Conservation (phyloP, 371 early-diverging fungal species). For the Mortierella sp. region DNA sequence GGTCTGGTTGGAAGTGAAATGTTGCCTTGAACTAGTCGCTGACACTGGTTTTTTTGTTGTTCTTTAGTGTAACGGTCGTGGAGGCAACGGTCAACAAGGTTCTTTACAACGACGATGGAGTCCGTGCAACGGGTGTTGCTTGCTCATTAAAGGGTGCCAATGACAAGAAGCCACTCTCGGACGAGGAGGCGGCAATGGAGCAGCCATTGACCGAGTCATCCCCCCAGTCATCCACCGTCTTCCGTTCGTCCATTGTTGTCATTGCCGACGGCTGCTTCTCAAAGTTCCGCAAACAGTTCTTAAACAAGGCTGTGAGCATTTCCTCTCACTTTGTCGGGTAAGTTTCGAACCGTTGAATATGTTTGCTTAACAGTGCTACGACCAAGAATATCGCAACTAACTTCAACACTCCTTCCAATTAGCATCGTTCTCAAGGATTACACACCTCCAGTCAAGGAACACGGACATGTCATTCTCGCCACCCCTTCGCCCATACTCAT, state of each 20-base stretch:
- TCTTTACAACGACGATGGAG: conserved; percentile 59
- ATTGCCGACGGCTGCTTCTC: conserved; percentile 97
- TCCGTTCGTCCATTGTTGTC: conserved; percentile 80
- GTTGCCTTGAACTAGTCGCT: neutral
- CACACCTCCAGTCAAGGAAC: conserved; percentile 82
- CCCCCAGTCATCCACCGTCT: conserved; percentile 5
- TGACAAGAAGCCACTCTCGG: neutral
- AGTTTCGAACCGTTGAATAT: neutral
- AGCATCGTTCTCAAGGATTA: conserved; percentile 75
- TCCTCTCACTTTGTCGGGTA: conserved; percentile 88
- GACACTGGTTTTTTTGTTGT: neutral
- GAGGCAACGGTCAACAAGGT: conserved; percentile 81
- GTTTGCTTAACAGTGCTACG: too few relatives aligned
- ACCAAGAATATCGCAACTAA: too few relatives aligned
- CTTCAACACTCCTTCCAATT: neutral
- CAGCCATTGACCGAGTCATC: neutral
- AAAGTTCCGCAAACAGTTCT: conserved; percentile 89
- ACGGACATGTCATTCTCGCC: conserved; percentile 92
- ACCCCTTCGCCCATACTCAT: conserved; percentile 89
- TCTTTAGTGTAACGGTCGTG: conserved; percentile 75
- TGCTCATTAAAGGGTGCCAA: conserved; percentile 32
- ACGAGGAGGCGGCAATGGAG: neutral
- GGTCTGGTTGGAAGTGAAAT: neutral
- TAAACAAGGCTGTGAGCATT: conserved; percentile 62
- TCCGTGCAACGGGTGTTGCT: conserved; percentile 68